Conservation (phyloP, 2,329 filamentous ascomycete species). For the Atkinsonella texensis region DNA sequence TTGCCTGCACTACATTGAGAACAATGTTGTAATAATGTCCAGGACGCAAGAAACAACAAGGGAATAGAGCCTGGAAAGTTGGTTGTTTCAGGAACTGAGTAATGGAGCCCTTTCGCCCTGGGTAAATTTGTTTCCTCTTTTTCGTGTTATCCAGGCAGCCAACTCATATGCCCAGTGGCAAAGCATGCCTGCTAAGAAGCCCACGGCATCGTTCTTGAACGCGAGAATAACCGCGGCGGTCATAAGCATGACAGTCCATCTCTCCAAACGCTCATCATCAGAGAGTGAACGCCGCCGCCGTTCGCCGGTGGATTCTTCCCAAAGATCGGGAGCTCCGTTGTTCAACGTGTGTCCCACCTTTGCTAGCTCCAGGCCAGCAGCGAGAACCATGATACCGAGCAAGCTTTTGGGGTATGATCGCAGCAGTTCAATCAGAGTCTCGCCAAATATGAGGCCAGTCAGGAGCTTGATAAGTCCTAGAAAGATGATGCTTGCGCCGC, state of each 20-base stretch:
- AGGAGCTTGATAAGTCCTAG: conserved; percentile 66
- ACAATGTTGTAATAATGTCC: not conserved
- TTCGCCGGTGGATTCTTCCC: conserved; percentile 40
- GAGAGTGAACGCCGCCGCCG: conserved; percentile 41
- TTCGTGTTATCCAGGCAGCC: conserved; percentile 29
- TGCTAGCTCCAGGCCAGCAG: conserved; percentile 76
- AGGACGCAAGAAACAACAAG: not conserved
- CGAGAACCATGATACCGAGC: conserved; percentile 80
- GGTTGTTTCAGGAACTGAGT: conserved; percentile 11
- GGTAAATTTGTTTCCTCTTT: conserved; percentile 13
- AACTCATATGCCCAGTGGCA: conserved; percentile 59
- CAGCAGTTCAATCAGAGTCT: conserved; percentile 60
- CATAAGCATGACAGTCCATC: conserved; percentile 84
- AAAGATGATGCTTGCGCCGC: conserved; percentile 70
- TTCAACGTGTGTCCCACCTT: conserved; percentile 78
- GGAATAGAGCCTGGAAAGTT: not conserved
- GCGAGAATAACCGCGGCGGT: conserved; percentile 73
- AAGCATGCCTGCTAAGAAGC: conserved; percentile 69
- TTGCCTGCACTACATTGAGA: not conserved
- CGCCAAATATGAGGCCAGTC: conserved; percentile 64
- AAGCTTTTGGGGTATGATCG: conserved; percentile 62
- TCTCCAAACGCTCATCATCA: conserved; percentile 57
- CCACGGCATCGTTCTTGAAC: conserved; percentile 82
- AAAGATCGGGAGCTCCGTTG: conserved; percentile 49
- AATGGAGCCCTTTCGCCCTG: conserved; percentile 19